phyloP scores from a whole-genome alignment of 768 basidiomycete genomes.

The Boletus eberwhitei region DNA sequence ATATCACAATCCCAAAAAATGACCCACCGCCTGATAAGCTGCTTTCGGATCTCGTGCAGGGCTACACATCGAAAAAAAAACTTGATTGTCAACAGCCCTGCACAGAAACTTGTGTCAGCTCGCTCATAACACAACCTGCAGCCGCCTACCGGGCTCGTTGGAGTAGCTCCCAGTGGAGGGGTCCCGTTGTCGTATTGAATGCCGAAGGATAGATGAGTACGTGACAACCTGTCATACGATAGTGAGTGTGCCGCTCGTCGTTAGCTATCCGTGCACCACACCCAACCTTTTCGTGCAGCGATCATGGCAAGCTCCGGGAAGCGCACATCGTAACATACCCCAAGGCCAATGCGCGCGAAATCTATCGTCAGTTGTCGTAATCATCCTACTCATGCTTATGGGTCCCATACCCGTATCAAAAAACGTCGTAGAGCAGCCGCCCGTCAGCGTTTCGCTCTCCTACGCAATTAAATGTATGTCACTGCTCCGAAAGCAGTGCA shows the following conservation, averaged over 20 bases:
- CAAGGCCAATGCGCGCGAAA: slow-evolving; percentile 96
- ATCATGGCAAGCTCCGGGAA: slow-evolving; percentile 95
- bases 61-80: slow-evolving; percentile 95
- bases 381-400: background rate
- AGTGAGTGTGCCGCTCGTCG: background rate
- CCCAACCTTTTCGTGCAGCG: slow-evolving; percentile 76
- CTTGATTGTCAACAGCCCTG: slow-evolving; percentile 94
- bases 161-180: slow-evolving; percentile 93
- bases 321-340: slow-evolving; percentile 94
- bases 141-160: slow-evolving; percentile 68
- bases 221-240: slow-evolving; percentile 61
- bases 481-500: background rate
- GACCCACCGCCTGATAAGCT: slow-evolving; percentile 81
- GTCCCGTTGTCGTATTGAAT: slow-evolving; percentile 95
- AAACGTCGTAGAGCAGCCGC: slow-evolving; percentile 66
- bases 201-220: slow-evolving; percentile 90
- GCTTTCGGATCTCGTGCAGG: slow-evolving; percentile 83
- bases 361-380: slow-evolving; percentile 40
- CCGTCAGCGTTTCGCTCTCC: slow-evolving; percentile 87
- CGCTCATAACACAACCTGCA: background rate
- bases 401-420: slow-evolving; percentile 77
- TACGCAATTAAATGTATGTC: slow-evolving; percentile 30
- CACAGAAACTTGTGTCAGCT: slow-evolving; percentile 8
- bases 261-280: background rate
- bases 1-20: background rate